Evolutionary conservation across 805 yeast species (phyloP), one percentile per base, ranked within the genome.

Genomic region (Myxozyma neotropica): DNA sequence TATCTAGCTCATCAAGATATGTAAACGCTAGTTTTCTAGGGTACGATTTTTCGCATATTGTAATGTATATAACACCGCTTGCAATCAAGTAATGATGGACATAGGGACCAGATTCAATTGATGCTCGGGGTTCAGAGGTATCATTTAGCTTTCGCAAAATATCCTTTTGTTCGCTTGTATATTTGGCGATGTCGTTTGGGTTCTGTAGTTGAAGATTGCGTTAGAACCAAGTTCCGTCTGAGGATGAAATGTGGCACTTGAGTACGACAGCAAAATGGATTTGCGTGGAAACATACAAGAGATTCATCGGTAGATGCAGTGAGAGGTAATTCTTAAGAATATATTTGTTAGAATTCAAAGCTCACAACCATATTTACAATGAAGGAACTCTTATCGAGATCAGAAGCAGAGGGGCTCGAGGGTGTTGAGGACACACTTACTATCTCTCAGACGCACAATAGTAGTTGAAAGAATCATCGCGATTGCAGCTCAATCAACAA

Each of bases 11-110:
- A 40, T 83, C 79, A 57, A 93, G 78, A 74, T 90, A 93, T 43
- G 96, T 86, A 68, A 92, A 92, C 13, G 96, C 96, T 60, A 93
- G 78, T 68, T 89, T 90, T 65, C 95, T 80, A 1, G 98, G 96
- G 70, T 90, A 94, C 24, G 87, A 80, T 63, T 78, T 78, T 50
- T 88, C 94, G 61, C 91, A 83, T 47, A 94, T 86, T 63, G 87
- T 85, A 67, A 93, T 77, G 73, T 90, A 93, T 40, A 89, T 81
- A 52, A 93, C 83, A n/a, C 80, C 78, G 65, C 85, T 79, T 35
- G 75, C 72, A 52, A 87, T 80, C 45, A 89, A 74, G 71, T 93
- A 93, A 69, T 91, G 84, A 46, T 92, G 87, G 42, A 84, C 84
- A 75, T 80, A 88, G 33, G 76, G 72, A 3, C 90, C 93, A 53